Conservation (phyloP, 139 green algal species). For the Chlamydomonas sp. region DNA sequence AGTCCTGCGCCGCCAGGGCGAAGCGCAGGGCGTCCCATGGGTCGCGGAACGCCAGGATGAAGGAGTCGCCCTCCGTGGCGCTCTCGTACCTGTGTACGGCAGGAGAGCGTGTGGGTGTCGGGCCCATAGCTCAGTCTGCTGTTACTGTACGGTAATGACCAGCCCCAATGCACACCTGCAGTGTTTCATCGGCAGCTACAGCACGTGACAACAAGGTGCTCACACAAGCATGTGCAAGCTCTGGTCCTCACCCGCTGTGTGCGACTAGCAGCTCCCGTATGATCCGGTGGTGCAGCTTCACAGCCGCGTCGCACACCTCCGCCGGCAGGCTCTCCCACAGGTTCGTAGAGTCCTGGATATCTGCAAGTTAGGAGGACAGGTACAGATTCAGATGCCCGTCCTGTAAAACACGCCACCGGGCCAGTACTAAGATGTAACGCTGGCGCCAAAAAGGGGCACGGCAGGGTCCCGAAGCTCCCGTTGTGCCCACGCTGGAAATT, state of each 20-base stretch:
- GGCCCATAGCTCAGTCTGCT: too few relatives aligned
- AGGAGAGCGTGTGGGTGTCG: background rate
- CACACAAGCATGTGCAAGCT: background rate
- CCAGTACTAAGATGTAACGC: too few relatives aligned
- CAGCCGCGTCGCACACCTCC: constrained; percentile 11
- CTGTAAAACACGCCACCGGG: too few relatives aligned
- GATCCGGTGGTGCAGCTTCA: constrained; percentile 25
- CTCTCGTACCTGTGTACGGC: constrained; percentile 7
- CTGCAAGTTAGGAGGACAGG: too few relatives aligned
- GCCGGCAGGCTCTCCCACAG: constrained; percentile 20
- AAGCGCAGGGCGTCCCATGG: background rate
- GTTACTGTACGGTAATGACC: background rate
- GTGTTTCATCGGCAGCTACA: too few relatives aligned
- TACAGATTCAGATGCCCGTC: too few relatives aligned
- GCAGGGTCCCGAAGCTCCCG: too few relatives aligned
- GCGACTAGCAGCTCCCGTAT: constrained; percentile 3
- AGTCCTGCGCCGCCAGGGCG: constrained; percentile 8
- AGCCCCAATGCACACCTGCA: background rate
- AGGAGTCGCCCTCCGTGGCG: constrained; percentile 11
- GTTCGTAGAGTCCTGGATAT: background rate
- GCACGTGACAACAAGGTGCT: too few relatives aligned
- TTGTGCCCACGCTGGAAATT: too few relatives aligned
- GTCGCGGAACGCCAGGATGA: constrained; percentile 27
- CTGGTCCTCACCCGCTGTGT: background rate
- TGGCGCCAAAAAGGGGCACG: too few relatives aligned